A percentile compares a stretch with the other conserved stretches of the same genome.
These are phyloP conservation scores for barley (Hordeum vulgare) DNA, from an alignment of 176 grass and related monocot species.

Conservation along the genomic window DNA sequence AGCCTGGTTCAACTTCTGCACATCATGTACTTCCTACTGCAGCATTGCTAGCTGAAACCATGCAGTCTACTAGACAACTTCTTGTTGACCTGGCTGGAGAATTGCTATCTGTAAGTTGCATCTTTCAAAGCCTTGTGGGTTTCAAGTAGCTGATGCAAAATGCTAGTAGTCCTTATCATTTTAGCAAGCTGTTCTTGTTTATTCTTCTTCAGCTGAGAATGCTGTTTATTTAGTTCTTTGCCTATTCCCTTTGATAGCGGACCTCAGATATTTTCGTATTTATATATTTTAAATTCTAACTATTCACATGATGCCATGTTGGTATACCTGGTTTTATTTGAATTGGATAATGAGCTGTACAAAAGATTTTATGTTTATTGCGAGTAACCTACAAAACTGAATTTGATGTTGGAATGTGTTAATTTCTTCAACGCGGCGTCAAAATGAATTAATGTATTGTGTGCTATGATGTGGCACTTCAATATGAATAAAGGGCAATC, in stretches of 20 bases:
- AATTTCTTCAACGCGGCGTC: not conserved
- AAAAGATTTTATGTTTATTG: not conserved
- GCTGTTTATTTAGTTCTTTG: not conserved
- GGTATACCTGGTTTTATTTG: constrained; percentile 1
- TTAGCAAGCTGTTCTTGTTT: not conserved
- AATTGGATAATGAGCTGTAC: not conserved
- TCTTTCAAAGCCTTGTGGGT: constrained; percentile 12
- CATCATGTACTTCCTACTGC: constrained; percentile 47
- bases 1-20: constrained; percentile 24
- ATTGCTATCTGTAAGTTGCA: constrained; percentile 48
- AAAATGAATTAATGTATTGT: not conserved
- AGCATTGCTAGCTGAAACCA: constrained; percentile 55
- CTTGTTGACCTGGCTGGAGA: constrained; percentile 50
- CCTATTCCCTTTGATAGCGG: not conserved
- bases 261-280: not conserved
- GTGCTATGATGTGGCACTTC: not conserved
- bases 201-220: constrained; percentile 10
- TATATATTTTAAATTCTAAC: not conserved
- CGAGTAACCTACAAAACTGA: constrained; percentile 2
- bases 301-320: constrained; percentile 10
- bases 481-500: not conserved
- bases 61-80: constrained; percentile 53
- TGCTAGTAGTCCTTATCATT: constrained; percentile 1
- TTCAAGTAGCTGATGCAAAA: constrained; percentile 4
- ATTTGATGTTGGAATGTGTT: not conserved